Base-by-base conservation (phyloP, 805 yeast species). In the Pichia exigua region DNA sequence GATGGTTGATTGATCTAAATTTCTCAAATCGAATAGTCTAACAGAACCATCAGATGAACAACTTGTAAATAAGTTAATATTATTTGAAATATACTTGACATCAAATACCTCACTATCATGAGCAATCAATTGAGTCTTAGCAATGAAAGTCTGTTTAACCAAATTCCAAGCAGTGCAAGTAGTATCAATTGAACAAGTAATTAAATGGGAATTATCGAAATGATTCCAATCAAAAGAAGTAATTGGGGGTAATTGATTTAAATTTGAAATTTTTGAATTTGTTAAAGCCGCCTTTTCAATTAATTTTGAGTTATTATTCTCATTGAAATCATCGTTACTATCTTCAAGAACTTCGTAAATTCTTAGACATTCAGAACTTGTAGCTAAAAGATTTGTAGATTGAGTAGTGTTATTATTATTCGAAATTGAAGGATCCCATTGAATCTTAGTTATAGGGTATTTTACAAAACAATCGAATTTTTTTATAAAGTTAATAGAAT, bases 81-180 rank as follows among this genome's bases (percentile, higher is more conserved):
- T 79, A 18, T 83, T 82, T 47, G 85, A 80, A 47, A 91, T 70
- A 65, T 90, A 94, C 56, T 86, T 79, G 30, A 91, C 98, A 65
- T 94, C 99, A 65, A 81, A 88, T 4, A 94, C 99, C 66, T 90
- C 97, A 57, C 85, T 81, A 65, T 94, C 99, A 67, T 94, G 99
- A 0, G 99, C 98, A 57, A 94, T 94, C 46, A 94, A 73, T 69
- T 94, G 97, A 1, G 98, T 92, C 63, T 85, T 87, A 17, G 95
- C 96, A 4, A 75, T 71, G 3, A 78, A 82, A 44, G 73, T 69
- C 22, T 83, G 78, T 42, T 81, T 76, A 24, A 73, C 68, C 32
- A 90, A 66, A 68, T 94, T 98, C 98, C 99, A 94, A 4, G 90
- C 82, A 0, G 98, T 91, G 69, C 99, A 94, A 0, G 99, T 94